Percentiles rank a stretch among this genome's conserved stretches.
These are phyloP conservation scores for Venturia effusa DNA, from an alignment of 2,329 filamentous ascomycete species.

Conservation along the genomic window DNA sequence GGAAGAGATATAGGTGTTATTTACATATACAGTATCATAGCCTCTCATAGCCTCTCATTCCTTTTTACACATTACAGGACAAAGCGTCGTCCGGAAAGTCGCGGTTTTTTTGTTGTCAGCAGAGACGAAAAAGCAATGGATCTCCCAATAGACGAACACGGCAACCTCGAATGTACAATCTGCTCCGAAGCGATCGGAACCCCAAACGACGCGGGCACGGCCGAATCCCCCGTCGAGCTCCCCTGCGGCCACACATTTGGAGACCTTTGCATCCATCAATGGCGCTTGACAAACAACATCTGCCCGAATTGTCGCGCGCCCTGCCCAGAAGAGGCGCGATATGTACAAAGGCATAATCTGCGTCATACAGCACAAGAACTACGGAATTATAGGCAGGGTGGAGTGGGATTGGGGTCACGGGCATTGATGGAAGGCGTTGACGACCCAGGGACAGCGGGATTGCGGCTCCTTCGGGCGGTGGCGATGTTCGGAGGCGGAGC, in stretches of 20 bases:
- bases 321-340: neutral
- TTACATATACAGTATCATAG: too few relatives aligned
- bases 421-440: neutral
- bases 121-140: neutral
- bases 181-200: neutral
- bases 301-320: conserved; percentile 2
- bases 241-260: neutral
- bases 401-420: neutral
- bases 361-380: too few relatives aligned
- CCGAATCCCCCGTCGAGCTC: neutral
- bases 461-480: neutral
- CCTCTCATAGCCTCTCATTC: too few relatives aligned
- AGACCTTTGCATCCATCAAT: neutral
- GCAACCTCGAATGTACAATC: neutral
- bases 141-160: neutral
- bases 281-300: neutral
- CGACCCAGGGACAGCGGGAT: neutral
- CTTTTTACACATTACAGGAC: too few relatives aligned
- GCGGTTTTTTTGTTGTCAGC: too few relatives aligned
- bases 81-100: too few relatives aligned
- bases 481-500: neutral
- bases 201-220: too few relatives aligned
- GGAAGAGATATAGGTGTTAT: too few relatives aligned
- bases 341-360: neutral
- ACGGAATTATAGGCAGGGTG: too few relatives aligned